These are phyloP conservation scores for Phytopythium aichiense DNA, from an alignment of 352 stramenopile species.

Conservation along the genomic window DNA sequence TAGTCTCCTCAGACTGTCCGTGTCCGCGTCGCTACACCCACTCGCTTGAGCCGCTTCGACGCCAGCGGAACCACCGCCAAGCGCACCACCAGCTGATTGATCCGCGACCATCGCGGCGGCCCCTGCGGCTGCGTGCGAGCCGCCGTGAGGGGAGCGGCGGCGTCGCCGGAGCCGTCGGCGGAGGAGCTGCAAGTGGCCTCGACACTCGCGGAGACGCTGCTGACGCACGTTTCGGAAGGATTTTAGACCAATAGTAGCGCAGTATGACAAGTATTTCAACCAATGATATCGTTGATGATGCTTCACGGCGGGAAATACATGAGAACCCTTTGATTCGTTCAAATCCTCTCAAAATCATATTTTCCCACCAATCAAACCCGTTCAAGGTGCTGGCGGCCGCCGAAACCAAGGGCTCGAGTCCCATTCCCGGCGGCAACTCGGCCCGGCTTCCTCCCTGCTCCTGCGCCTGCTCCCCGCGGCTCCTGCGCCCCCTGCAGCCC, in stretches of 20 bases:
- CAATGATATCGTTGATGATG: no score
- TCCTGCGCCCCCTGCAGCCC: neutral
- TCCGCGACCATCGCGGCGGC: neutral
- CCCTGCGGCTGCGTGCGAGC: neutral
- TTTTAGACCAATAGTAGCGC: no score
- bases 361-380: slow-evolving; percentile 19
- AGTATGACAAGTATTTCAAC: no score
- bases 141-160: neutral
- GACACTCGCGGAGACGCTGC: no score
- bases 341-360: neutral
- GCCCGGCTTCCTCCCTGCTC: no score
- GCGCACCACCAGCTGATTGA: no score
- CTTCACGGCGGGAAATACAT: no score
- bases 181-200: neutral
- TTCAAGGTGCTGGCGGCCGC: neutral
- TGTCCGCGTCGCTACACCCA: neutral
- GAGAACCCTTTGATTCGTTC: slow-evolving; percentile 14
- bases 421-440: neutral
- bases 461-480: neutral
- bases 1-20: neutral
- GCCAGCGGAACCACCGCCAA: neutral
- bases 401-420: neutral
- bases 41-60: no score
- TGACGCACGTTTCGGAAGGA: no score
- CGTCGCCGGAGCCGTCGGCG: neutral